These are phyloP conservation scores for Cyclotella baltica DNA, from an alignment of 108 stramenopile species.

Conservation along the genomic window DNA sequence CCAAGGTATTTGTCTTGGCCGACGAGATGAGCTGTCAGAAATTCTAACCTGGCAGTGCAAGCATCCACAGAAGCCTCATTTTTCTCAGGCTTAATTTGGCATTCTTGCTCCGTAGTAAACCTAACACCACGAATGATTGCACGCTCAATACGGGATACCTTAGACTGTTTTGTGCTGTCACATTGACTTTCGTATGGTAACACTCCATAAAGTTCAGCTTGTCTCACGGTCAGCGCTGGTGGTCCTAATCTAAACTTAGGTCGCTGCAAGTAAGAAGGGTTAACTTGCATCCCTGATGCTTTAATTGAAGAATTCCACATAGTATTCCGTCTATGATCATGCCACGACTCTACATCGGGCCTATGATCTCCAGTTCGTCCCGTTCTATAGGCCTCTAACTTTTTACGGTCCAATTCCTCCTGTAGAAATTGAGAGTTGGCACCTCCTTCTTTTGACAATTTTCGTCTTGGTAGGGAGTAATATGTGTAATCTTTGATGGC, in stretches of 20 bases:
- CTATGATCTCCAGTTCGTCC: conserved; percentile 64
- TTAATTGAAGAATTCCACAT: conserved; percentile 30
- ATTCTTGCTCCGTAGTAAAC: conserved; percentile 42
- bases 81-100: conserved; percentile 9
- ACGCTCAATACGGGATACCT: conserved; percentile 35
- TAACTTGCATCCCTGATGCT: not conserved
- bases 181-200: conserved; percentile 57
- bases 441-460: conserved; percentile 5
- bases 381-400: conserved; percentile 67
- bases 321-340: conserved; percentile 27
- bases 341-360: conserved; percentile 58
- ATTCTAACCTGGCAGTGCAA: conserved; percentile 17
- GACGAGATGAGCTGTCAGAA: not conserved
- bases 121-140: conserved; percentile 68
- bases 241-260: conserved; percentile 63
- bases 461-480: conserved; percentile 35
- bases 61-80: conserved; percentile 1
- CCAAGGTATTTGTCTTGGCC: conserved; percentile 48
- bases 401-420: conserved; percentile 27
- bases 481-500: conserved; percentile 37
- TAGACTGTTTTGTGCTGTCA: not conserved
- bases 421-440: not conserved
- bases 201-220: conserved; percentile 75
- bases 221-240: conserved; percentile 57
- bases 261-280: conserved; percentile 40